These are phyloP conservation scores for Ustilago nuda DNA, from an alignment of 1,284 basidiomycete species.

Conservation along the genomic window DNA sequence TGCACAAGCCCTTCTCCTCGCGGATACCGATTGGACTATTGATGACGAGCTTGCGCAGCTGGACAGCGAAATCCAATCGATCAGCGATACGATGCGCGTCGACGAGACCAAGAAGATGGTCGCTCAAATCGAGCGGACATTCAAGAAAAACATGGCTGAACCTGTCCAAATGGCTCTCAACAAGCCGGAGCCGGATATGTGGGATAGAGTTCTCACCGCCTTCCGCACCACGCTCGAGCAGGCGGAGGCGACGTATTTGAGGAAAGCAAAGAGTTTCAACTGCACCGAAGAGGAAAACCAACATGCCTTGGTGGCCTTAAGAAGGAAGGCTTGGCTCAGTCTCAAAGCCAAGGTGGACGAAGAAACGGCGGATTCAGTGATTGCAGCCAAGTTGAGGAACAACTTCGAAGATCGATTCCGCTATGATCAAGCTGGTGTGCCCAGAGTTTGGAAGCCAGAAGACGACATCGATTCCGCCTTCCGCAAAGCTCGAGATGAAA, in stretches of 20 bases:
- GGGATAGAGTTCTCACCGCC: slow-evolving; percentile 83
- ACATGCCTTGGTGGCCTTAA: slow-evolving; percentile 77
- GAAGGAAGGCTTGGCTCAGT: slow-evolving; percentile 84
- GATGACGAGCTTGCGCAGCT: slow-evolving; percentile 83
- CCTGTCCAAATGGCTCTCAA: slow-evolving; percentile 87
- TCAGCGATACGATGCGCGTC: slow-evolving; percentile 88
- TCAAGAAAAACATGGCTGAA: slow-evolving; percentile 89
- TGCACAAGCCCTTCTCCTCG: slow-evolving; percentile 71
- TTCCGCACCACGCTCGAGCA: slow-evolving; percentile 80
- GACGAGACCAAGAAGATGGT: slow-evolving; percentile 99
- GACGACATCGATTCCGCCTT: slow-evolving; percentile 98
- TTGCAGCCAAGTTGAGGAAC: slow-evolving; percentile 76
- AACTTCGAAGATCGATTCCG: slow-evolving; percentile 96
- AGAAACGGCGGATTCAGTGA: slow-evolving; percentile 77
- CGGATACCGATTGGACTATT: slow-evolving; percentile 82
- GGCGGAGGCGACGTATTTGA: slow-evolving; percentile 81
- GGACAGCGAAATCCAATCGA: slow-evolving; percentile 80
- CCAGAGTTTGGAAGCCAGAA: slow-evolving; percentile 94
- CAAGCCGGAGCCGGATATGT: slow-evolving; percentile 84
- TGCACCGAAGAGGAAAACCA: slow-evolving; percentile 92
- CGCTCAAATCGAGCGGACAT: slow-evolving; percentile 76
- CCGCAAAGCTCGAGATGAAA: slow-evolving; percentile 90
- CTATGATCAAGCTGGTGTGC: slow-evolving; percentile 92
- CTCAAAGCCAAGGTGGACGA: slow-evolving; percentile 85
- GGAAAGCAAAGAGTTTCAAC: slow-evolving; percentile 92